These are phyloP conservation scores for Malassezia dermatis DNA, from an alignment of 1,284 basidiomycete genomes.

Conservation along the genomic window DNA sequence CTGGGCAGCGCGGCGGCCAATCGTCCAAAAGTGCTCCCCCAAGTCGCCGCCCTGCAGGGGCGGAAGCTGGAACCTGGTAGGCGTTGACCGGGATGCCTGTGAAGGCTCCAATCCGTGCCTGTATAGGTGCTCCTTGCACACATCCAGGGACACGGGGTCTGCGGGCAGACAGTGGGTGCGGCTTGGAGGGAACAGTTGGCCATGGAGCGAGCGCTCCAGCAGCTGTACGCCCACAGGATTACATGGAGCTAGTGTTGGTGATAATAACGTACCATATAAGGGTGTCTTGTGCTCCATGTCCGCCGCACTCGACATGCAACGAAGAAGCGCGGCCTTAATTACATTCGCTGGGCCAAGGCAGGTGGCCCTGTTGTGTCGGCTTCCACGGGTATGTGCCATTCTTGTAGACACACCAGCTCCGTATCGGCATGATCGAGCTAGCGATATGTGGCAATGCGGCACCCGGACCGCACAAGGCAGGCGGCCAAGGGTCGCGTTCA, in stretches of 20 bases:
- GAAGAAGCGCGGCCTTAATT: not conserved
- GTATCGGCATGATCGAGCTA: too few relatives aligned
- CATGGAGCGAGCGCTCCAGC: constrained; percentile 66
- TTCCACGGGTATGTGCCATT: not conserved
- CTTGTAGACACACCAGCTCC: too few relatives aligned
- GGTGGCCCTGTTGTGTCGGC: not conserved
- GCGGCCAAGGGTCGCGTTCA: not conserved
- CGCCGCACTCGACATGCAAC: not conserved
- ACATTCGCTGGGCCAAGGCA: not conserved
- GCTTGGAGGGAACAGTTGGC: constrained; percentile 63
- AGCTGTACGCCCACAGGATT: constrained; percentile 88
- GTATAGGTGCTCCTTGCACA: constrained; percentile 67
- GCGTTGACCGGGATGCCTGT: constrained; percentile 67
- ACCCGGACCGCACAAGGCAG: not conserved
- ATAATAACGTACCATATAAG: not conserved
- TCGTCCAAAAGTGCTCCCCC: constrained; percentile 75
- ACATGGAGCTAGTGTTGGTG: constrained; percentile 48
- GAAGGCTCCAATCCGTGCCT: constrained; percentile 68
- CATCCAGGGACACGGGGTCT: constrained; percentile 58
- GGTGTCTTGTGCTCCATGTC: not conserved
- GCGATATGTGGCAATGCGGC: not conserved
- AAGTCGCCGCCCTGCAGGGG: constrained; percentile 70
- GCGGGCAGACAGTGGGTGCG: constrained; percentile 56
- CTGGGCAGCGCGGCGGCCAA: constrained; percentile 63
- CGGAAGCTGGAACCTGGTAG: constrained; percentile 71